Base-by-base conservation (phyloP, 805 yeast species). In the Grigorovia yakushimaensis region DNA sequence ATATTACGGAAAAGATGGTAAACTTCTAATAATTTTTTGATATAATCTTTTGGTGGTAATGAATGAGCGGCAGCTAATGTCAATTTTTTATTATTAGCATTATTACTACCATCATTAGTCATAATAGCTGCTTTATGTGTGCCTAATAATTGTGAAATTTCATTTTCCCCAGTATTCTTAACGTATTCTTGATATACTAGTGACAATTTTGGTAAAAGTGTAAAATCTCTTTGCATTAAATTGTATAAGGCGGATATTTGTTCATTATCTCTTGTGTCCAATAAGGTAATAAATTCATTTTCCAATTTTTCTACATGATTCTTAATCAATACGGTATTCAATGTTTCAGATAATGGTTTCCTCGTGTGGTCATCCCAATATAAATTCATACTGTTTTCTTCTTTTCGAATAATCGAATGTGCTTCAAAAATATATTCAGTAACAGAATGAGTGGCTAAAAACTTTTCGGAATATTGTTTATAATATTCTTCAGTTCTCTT, bases 371-470 rank as follows among this genome's bases (percentile, higher is more conserved):
- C 88, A 65, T 91, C 95, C 65, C 93, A 75, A 59, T 84, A 83
- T 62, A 82, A 76, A 48, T 80, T 81, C 51, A 91, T 81, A 39
- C 93, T 75, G 42, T 81, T 75, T 51, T 84, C 79, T 67, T 93
- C 98, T 62, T 88, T 96, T 37, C 76, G 77, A 44, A 94, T 77
- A 51, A 97, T 75, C 46, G 77, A 74, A 56, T 85, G 88, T 38
- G 96, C 95, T 63, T 83, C 86, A 51, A 77, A 79, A 77, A 93
- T 81, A 68, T 93, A 93, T 59, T 88, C 95, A 21, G 89, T 91
- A 43, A 91, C 91, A 53, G 88, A 84, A 64, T 88, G 84, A 27
- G 78, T 76, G 3, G 74, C 67, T 50, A 93, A 71, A 61, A 81
- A 88, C 40, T 72, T 73, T 17, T 70, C 67, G 38, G 93, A 80